Conservation (phyloP, 177 flowering plant species). For the Vitis hybrid region DNA sequence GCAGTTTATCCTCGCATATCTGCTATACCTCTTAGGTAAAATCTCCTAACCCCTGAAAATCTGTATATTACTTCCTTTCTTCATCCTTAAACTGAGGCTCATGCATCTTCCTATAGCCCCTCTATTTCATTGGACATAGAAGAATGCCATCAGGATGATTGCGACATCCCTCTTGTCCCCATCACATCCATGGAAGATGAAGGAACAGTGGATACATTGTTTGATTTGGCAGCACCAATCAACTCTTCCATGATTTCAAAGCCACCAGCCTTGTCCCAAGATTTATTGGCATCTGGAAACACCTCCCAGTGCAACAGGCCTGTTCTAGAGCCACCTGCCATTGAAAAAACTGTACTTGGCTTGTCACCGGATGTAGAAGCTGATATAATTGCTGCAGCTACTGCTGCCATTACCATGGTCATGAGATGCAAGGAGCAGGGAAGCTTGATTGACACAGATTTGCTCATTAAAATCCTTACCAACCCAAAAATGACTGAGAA, state of each 20-base stretch:
- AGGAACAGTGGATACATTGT: slow-evolving; percentile 6
- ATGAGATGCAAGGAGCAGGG: slow-evolving; percentile 26
- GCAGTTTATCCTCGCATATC: slow-evolving; percentile 37
- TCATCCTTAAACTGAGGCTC: background rate
- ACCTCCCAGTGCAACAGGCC: background rate
- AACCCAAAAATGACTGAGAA: slow-evolving; percentile 30
- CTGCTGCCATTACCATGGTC: slow-evolving; percentile 24
- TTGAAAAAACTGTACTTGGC: slow-evolving; percentile 3
- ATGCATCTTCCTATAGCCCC: slow-evolving; percentile 27
- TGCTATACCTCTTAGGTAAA: slow-evolving; percentile 41
- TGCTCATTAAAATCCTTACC: slow-evolving; percentile 34
- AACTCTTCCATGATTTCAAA: background rate
- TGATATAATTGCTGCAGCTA: slow-evolving; percentile 29
- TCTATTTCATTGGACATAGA: slow-evolving; percentile 19
- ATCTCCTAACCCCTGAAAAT: background rate
- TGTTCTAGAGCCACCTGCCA: slow-evolving; percentile 1
- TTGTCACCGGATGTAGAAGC: slow-evolving; percentile 2
- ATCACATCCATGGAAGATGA: slow-evolving; percentile 42
- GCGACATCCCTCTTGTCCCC: slow-evolving; percentile 35
- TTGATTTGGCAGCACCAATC: background rate
- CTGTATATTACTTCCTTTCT: background rate
- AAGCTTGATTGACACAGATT: slow-evolving; percentile 31
- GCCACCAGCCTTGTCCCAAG: background rate
- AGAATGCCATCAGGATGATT: slow-evolving; percentile 27
- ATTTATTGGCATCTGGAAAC: background rate